Evolutionary conservation across 148 eudicot genomes (phyloP).

Genomic region (Fagopyrum esculentum): DNA sequence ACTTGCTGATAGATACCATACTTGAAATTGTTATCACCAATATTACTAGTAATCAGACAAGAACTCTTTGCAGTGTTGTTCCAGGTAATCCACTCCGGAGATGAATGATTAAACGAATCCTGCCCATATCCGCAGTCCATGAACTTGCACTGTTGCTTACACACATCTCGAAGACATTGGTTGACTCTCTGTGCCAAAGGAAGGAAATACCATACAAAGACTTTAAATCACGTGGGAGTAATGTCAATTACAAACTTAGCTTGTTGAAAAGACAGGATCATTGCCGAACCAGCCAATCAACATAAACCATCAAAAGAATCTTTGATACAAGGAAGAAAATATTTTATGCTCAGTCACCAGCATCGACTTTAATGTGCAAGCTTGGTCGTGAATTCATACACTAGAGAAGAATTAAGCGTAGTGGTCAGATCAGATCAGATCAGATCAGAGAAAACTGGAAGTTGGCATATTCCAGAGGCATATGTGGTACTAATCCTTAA

Average conservation of each 20-base stretch:
- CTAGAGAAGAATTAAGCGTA: not conserved
- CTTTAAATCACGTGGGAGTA: not conserved
- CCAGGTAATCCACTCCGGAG: conserved; percentile 43
- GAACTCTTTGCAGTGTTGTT: conserved; percentile 24
- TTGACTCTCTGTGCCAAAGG: conserved; percentile 55
- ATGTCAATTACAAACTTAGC: not conserved
- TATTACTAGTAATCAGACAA: conserved; percentile 20
- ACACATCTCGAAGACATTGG: conserved; percentile 68
- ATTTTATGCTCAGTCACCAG: not conserved
- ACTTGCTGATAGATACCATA: conserved; percentile 64
- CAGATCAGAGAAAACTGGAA: not conserved
- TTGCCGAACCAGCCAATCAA: not conserved
- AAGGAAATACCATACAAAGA: not conserved
- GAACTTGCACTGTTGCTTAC: conserved; percentile 23
- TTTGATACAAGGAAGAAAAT: not conserved
- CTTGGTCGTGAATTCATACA: not conserved
- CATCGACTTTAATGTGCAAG: not conserved
- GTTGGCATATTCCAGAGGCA: not conserved
- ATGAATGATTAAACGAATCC: not conserved
- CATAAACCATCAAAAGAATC: not conserved
- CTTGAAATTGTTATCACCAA: conserved; percentile 21
- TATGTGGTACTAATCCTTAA: not conserved
- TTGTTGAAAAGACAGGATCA: not conserved
- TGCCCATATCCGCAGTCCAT: conserved; percentile 57
- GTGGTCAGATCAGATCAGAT: not conserved